Evolutionary conservation across 2,329 filamentous ascomycete species (phyloP), one percentile per base, ranked within the genome.

Genomic region (Trichoderma breve): DNA sequence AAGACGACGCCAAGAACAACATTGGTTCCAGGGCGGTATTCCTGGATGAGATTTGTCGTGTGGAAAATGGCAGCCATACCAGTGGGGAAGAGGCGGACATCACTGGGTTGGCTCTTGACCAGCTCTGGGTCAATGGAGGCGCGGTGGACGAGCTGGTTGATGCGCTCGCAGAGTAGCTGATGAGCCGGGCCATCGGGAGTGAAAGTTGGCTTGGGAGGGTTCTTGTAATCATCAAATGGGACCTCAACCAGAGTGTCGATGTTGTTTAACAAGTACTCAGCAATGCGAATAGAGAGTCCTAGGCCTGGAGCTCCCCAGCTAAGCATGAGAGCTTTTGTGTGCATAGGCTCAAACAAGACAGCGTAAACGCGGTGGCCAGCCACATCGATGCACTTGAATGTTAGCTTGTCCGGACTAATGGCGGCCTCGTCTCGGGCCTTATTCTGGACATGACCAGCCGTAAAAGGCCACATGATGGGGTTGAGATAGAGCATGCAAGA

Each of bases 31-130:
- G 80, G 77, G 2, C 81, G 79, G 34, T 80, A 75, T 30, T 77
- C 75, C 3, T 79, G 72, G 11, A 88, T 75, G 3, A 81, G 78
- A 53, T 80, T 79, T 43, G 84, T 84, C 2, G 82, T 73, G 28
- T 82, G 78, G 70, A 83, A 86, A 12, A 90, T 83, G 30, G 84
- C 82, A 0, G 83, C 83, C 87, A 89, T 89, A 30, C 87, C 87
- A 0, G 85, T 85, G 6, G 84, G 83, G 75, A 86, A 89, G 24
- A 90, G 79, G 64, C 82, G 88, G 1, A 90, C 83, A 73, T 89
- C 86, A 3, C 60, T 62, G 1, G 77, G 43, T 4, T 71, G 68
- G 63, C 78, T 75, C 32, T 73, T 76, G n/a, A 78, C 74, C 14
- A 77, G 75, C 12, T 74, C 60, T n/a, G 75, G 71, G 6, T 81